Evolutionary conservation across 768 basidiomycete genomes (phyloP).

Genomic region (Pleurotus pulmonarius): DNA sequence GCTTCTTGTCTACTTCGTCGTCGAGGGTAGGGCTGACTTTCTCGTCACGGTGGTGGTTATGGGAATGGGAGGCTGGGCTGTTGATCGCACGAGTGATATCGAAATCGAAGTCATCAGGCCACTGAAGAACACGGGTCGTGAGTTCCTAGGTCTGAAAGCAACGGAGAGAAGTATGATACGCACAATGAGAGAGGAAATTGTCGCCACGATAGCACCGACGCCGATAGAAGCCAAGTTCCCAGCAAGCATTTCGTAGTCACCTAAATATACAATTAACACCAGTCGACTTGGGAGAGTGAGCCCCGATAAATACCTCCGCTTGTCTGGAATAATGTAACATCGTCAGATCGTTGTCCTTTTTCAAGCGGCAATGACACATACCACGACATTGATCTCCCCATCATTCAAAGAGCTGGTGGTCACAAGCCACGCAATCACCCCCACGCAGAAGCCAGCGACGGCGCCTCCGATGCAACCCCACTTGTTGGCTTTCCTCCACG

Average conservation of each 20-base stretch:
- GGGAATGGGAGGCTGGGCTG: slow-evolving; percentile 15
- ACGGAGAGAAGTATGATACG: slow-evolving; percentile 16
- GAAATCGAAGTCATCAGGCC: slow-evolving; percentile 84
- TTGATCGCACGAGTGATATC: slow-evolving; percentile 78
- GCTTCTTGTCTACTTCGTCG: slow-evolving; percentile 32
- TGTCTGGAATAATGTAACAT: slow-evolving; percentile 13
- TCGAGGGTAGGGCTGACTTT: slow-evolving; percentile 16
- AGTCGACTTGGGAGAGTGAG: not conserved
- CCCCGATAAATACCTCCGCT: slow-evolving; percentile 20
- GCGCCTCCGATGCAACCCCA: slow-evolving; percentile 79
- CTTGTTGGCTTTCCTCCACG: slow-evolving; percentile 85
- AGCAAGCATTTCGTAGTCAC: slow-evolving; percentile 70
- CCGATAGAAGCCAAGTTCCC: slow-evolving; percentile 88
- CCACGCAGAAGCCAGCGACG: slow-evolving; percentile 62
- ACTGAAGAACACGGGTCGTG: slow-evolving; percentile 32
- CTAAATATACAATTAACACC: slow-evolving; percentile 21
- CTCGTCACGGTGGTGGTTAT: slow-evolving; percentile 16
- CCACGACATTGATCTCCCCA: slow-evolving; percentile 67
- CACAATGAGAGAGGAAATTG: slow-evolving; percentile 61
- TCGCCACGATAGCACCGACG: slow-evolving; percentile 74
- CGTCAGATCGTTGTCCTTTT: not conserved
- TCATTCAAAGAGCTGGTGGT: slow-evolving; percentile 69
- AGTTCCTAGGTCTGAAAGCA: not conserved
- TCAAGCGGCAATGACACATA: slow-evolving; percentile 24
- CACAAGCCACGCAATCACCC: slow-evolving; percentile 82